Evolutionary conservation across 129 eudicot species (phyloP).

Genomic region (Artemisia annua): DNA sequence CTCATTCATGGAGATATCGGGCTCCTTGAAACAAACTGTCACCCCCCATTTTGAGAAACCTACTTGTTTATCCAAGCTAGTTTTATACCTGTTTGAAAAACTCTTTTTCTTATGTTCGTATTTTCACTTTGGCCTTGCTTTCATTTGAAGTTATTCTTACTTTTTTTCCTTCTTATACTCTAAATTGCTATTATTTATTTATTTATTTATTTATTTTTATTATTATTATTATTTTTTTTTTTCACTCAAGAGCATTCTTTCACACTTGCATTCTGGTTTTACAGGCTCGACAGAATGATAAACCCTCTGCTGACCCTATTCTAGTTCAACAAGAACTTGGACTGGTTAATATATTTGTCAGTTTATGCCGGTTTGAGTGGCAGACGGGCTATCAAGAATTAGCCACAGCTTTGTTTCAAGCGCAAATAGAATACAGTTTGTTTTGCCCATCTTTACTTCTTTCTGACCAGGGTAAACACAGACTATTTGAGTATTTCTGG

Average conservation of each 20-base stretch:
- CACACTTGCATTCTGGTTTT: neutral
- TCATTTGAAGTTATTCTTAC: neutral
- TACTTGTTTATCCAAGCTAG: neutral
- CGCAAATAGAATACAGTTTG: conserved; percentile 80
- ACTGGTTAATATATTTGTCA: conserved; percentile 67
- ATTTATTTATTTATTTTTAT: no score
- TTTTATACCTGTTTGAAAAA: neutral
- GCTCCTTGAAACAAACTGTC: no score
- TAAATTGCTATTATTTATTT: neutral
- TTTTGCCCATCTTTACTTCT: conserved; percentile 83
- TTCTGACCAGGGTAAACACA: conserved; percentile 70
- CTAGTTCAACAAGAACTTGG: conserved; percentile 64
- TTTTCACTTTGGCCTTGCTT: neutral
- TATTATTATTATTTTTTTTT: no score
- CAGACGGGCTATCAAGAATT: conserved; percentile 89
- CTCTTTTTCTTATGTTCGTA: neutral
- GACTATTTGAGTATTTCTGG: conserved; percentile 96
- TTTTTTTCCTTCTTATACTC: neutral
- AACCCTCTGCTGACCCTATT: conserved; percentile 41
- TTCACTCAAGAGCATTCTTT: neutral
- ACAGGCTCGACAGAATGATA: conserved; percentile 57
- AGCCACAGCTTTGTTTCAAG: conserved; percentile 94
- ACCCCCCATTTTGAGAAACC: no score
- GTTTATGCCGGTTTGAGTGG: conserved; percentile 96
- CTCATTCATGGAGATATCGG: no score